Conservation (phyloP, 2,329 filamentous ascomycete species). For the Phialocephala subalpina region DNA sequence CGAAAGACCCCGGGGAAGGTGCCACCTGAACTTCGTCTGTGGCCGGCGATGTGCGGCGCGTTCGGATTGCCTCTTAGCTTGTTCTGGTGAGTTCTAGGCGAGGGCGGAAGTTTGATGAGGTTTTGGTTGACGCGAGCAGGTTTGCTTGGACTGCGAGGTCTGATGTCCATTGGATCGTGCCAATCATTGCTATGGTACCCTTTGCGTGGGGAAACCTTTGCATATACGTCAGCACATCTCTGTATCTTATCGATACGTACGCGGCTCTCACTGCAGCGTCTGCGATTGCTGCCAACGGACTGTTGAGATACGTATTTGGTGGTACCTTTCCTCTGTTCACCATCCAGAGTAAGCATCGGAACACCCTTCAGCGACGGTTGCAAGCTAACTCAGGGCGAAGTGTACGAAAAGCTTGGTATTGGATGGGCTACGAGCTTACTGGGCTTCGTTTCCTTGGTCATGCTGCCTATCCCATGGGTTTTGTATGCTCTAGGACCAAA, state of each 20-base stretch:
- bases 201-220: conserved; percentile 68
- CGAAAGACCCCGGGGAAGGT: not conserved
- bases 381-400: not conserved
- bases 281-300: conserved; percentile 26
- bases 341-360: conserved; percentile 50
- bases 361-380: not conserved
- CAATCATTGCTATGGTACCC: conserved; percentile 51
- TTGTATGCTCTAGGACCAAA: conserved; percentile 57
- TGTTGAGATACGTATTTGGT: conserved; percentile 27
- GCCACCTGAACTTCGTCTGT: conserved; percentile 62
- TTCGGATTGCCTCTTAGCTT: conserved; percentile 57
- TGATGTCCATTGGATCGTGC: conserved; percentile 39
- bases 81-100: conserved; percentile 52
- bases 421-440: conserved; percentile 35
- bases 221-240: conserved; percentile 54
- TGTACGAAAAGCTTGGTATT: conserved; percentile 44
- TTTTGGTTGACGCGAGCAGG: not conserved
- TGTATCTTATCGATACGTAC: conserved; percentile 28
- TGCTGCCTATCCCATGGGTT: conserved; percentile 62
- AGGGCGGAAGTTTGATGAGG: not conserved
- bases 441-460: conserved; percentile 49
- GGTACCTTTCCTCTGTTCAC: conserved; percentile 29
- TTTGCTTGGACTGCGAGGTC: conserved; percentile 22
- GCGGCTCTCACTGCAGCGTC: conserved; percentile 24
- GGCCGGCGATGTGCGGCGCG: conserved; percentile 64